These are phyloP conservation scores for Basidiobolus heterosporus DNA, from an alignment of 371 early-diverging fungal species.

Conservation along the genomic window DNA sequence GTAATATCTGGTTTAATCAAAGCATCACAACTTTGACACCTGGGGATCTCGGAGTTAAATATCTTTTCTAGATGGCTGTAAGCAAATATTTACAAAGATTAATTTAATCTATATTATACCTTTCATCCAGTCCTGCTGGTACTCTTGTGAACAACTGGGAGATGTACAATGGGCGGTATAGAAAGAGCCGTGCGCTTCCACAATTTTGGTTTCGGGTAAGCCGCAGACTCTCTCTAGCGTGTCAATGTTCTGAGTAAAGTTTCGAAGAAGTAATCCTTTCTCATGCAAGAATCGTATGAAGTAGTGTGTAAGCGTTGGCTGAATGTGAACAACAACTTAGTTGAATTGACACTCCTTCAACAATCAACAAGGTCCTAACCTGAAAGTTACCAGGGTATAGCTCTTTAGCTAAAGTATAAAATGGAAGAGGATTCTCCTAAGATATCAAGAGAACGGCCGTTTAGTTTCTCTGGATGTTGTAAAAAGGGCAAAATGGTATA, in stretches of 20 bases:
- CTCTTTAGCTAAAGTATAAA: slow-evolving; percentile 80
- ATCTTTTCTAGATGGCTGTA: slow-evolving; percentile 11
- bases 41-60: slow-evolving; percentile 42
- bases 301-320: slow-evolving; percentile 75
- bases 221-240: slow-evolving; percentile 81
- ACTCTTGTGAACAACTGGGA: too few relatives aligned
- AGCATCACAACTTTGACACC: slow-evolving; percentile 43
- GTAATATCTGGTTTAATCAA: slow-evolving; percentile 86
- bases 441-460: not conserved
- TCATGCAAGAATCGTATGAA: slow-evolving; percentile 63
- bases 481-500: too few relatives aligned
- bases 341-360: too few relatives aligned
- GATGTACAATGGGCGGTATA: slow-evolving; percentile 57
- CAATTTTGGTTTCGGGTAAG: slow-evolving; percentile 42
- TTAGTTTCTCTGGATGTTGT: too few relatives aligned
- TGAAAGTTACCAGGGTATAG: slow-evolving; percentile 67
- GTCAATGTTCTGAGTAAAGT: slow-evolving; percentile 93
- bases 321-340: slow-evolving; percentile 2
- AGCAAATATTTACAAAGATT: not conserved
- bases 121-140: slow-evolving; percentile 10
- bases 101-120: slow-evolving; percentile 4
- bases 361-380: slow-evolving; percentile 7
- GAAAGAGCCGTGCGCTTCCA: slow-evolving; percentile 93
- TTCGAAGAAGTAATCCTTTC: slow-evolving; percentile 52
- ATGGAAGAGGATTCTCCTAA: slow-evolving; percentile 66